Base-by-base conservation (phyloP, 148 eudicot species). In the Camellia granthamiana region DNA sequence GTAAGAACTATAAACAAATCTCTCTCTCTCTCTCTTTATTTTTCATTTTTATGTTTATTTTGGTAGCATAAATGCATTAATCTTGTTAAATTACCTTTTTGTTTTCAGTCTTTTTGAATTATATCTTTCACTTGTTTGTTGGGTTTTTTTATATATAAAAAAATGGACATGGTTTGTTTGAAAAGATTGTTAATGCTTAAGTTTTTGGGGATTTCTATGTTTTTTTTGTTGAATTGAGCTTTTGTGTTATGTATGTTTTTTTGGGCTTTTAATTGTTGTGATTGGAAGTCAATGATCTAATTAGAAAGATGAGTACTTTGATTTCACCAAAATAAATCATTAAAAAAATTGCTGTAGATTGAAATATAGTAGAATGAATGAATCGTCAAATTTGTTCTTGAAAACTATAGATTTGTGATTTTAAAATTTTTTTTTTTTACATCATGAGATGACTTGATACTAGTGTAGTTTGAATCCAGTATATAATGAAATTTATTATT, bases 1-100 rank as follows among this genome's bases (percentile, higher is more conserved):
- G 97, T 91, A 19, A 7, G 68, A 6, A 5, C 16, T 60, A 7
- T 10, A 11, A 14, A 7, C 12, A 7, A 44, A 18, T 38, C 43
- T 74, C 0, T 41, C 58, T 74, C 63, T 38, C n/a, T n/a, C 4
- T 15, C 12, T 42, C 11, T 4, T 5, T 67, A 0, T 63, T 1
- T n/a, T 19, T n/a, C 54, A 70, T 41, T 70, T 47, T 54, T 30
- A 18, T 9, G 74, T 44, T 3, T 47, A 5, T 11, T 65, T 65
- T 69, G 0, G 18, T 47, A 41, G 72, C 49, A 69, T 69, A 43
- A 42, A 7, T 16, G 52, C 51, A 43, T 15, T 43, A 43, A n/a
- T n/a, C 10, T 7, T 4, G 47, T 69, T 69, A 3, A 69, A 69
- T 43, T 43, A 6, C 23, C 43, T 44, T 2, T 55, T 69, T 69